Evolutionary conservation across 1,284 basidiomycete species (phyloP).

Genomic region (Phylloboletellus chloephorus): DNA sequence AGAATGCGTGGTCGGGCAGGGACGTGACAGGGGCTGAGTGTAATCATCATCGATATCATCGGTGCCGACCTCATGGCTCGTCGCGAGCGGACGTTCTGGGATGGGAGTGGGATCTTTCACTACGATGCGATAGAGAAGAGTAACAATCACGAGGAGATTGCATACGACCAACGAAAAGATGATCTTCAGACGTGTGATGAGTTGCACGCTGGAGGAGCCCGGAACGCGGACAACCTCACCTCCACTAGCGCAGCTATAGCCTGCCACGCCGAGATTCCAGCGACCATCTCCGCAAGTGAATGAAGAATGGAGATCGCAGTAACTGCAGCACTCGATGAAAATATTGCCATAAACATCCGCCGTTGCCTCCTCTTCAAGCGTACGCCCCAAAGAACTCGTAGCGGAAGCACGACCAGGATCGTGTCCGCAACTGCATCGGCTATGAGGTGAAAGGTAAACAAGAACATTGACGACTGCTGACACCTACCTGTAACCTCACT

Average conservation of each 20-base stretch:
- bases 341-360: constrained; percentile 8
- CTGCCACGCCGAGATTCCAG: not conserved
- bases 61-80: not conserved
- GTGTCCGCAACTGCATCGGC: constrained; percentile 11
- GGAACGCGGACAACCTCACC: not conserved
- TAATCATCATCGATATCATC: not conserved
- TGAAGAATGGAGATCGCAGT: constrained; percentile 4
- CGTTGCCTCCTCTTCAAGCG: constrained; percentile 6
- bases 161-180: not conserved
- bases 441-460: constrained; percentile 1
- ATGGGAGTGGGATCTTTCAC: not conserved
- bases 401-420: constrained; percentile 4
- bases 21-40: not conserved
- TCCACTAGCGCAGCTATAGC: not conserved
- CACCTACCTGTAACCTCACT: not conserved
- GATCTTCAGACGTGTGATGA: not conserved
- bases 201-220: not conserved
- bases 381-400: constrained; percentile 10
- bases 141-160: constrained; percentile 1
- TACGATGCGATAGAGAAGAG: constrained; percentile 1
- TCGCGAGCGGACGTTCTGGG: not conserved
- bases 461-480: not conserved
- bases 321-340: constrained; percentile 2
- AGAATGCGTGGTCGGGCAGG: not conserved
- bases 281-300: constrained; percentile 1